Conservation (phyloP, 2,329 filamentous ascomycete genomes). For the Pyrenochaeta sp. region DNA sequence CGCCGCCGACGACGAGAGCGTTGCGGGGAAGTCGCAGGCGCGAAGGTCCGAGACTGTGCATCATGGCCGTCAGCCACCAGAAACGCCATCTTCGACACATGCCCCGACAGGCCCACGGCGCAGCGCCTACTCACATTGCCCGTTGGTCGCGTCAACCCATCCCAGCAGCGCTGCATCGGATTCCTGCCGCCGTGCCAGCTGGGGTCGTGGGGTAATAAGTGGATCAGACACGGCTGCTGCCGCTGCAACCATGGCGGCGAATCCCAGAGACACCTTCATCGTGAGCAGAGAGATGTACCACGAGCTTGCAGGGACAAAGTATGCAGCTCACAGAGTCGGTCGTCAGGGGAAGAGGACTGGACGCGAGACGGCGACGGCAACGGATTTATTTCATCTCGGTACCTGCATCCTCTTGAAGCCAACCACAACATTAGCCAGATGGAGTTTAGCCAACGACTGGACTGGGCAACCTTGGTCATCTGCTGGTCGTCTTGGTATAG, state of each 20-base stretch:
- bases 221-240: constrained; percentile 21
- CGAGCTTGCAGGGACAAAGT: no score
- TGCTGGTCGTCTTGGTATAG: no score
- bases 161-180: constrained; percentile 29
- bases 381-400: constrained; percentile 5
- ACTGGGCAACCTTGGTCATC: no score
- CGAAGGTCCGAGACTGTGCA: constrained; percentile 26
- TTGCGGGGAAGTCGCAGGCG: constrained; percentile 33
- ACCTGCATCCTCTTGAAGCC: constrained; percentile 8
- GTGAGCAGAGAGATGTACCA: not conserved
- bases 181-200: constrained; percentile 25
- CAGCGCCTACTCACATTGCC: constrained; percentile 27
- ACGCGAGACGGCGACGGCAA: not conserved
- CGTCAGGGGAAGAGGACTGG: not conserved
- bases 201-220: constrained; percentile 27
- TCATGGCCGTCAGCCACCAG: no score
- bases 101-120: no score
- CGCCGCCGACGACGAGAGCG: constrained; percentile 24
- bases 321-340: not conserved
- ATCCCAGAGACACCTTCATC: constrained; percentile 17
- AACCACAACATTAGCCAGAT: constrained; percentile 7
- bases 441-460: constrained; percentile 7
- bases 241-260: constrained; percentile 13
- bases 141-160: constrained; percentile 24
- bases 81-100: no score